Percentiles rank a stretch among this genome's conserved stretches.
phyloP scores from a whole-genome alignment of 2,329 filamentous ascomycete species.

The Lachnellula subtilissima region DNA sequence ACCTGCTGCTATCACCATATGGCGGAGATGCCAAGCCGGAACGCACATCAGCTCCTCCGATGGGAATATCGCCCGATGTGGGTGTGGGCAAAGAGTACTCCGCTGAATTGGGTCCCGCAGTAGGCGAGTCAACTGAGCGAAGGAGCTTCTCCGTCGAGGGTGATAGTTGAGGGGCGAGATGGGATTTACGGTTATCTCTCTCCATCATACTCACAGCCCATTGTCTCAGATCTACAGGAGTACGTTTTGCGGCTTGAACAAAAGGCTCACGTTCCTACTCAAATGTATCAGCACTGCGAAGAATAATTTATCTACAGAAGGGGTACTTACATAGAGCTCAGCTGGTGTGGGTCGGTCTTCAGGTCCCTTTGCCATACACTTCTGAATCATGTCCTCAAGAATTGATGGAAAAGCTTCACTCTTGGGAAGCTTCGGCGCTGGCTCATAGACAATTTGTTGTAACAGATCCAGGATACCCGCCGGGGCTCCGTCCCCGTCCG shows the following conservation, averaged over 20 bases:
- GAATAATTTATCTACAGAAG: constrained; percentile 10
- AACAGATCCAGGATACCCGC: constrained; percentile 93
- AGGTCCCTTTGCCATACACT: constrained; percentile 86
- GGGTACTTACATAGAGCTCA: constrained; percentile 73
- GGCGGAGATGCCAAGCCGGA: constrained; percentile 42
- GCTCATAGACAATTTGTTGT: constrained; percentile 96
- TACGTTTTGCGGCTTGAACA: constrained; percentile 92
- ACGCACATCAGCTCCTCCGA: constrained; percentile 49
- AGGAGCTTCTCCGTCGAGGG: constrained; percentile 74
- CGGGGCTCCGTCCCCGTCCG: constrained; percentile 74
- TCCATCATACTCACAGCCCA: constrained; percentile 96
- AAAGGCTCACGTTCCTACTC: constrained; percentile 83
- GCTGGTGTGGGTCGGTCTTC: constrained; percentile 86
- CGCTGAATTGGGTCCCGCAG: constrained; percentile 31
- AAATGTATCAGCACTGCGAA: constrained; percentile 9
- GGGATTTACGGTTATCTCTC: constrained; percentile 90
- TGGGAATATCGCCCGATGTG: constrained; percentile 68
- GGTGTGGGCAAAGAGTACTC: constrained; percentile 52
- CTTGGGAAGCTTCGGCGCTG: constrained; percentile 87
- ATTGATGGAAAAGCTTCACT: constrained; percentile 96
- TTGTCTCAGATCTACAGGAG: constrained; percentile 85
- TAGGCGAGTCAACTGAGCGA: constrained; percentile 58
- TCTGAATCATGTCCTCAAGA: constrained; percentile 93
- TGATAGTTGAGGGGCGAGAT: constrained; percentile 74
- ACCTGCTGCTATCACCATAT: constrained; percentile 30